Evolutionary conservation across 2,329 filamentous ascomycete genomes (phyloP).

Genomic region (Fusarium sp.): DNA sequence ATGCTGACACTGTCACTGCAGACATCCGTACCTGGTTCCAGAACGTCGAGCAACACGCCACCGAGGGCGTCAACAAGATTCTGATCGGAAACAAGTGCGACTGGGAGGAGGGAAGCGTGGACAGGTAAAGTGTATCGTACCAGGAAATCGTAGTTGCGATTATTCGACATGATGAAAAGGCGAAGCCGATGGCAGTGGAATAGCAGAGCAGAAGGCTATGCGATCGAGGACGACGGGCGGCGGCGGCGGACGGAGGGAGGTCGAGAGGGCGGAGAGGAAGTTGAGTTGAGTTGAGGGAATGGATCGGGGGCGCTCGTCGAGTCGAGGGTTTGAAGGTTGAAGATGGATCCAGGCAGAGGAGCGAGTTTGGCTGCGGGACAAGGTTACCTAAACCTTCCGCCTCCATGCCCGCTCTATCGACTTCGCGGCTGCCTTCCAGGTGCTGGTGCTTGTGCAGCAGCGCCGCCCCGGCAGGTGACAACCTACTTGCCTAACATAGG

Average conservation of each 20-base stretch:
- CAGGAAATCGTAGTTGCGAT: constrained; percentile 99
- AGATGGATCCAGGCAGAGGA: constrained; percentile 25
- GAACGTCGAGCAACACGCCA: constrained; percentile 97
- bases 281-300: constrained; percentile 10
- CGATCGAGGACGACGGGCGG: constrained; percentile 21
- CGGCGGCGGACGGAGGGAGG: constrained; percentile 23
- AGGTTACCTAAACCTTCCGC: not conserved
- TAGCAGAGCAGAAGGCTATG: constrained; percentile 28
- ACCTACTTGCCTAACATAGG: not conserved
- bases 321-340: constrained; percentile 34
- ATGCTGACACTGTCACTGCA: constrained; percentile 51
- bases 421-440: not conserved
- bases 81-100: constrained; percentile 99
- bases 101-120: constrained; percentile 51
- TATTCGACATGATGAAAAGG: constrained; percentile 82
- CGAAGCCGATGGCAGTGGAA: constrained; percentile 14
- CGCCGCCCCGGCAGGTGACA: not conserved
- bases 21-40: constrained; percentile 99
- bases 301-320: constrained; percentile 10
- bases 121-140: constrained; percentile 61
- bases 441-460: not conserved
- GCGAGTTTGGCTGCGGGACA: constrained; percentile 28
- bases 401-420: no score
- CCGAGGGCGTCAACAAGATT: constrained; percentile 99
- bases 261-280: not conserved